Evolutionary conservation across 305 asterid genomes (phyloP).

Genomic region (Fraxinus baroniana): DNA sequence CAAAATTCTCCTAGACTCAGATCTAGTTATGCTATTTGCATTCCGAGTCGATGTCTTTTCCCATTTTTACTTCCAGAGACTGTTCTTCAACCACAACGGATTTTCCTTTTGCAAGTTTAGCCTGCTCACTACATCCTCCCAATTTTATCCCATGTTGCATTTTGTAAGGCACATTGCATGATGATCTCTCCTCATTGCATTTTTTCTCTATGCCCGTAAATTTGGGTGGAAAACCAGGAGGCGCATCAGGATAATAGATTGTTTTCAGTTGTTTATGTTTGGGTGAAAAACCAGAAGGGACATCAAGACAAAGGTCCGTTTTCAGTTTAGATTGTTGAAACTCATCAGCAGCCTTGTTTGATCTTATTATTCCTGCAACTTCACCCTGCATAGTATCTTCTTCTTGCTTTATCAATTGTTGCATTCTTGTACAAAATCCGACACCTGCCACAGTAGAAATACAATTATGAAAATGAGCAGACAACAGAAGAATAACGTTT

Average conservation of each 20-base stretch:
- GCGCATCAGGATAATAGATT: neutral
- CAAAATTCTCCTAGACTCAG: neutral
- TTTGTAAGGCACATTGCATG: too few relatives aligned
- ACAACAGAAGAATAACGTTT: neutral
- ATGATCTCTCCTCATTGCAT: too few relatives aligned
- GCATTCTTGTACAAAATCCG: neutral
- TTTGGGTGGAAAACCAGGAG: conserved; percentile 7
- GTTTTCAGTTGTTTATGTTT: neutral
- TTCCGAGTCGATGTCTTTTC: neutral
- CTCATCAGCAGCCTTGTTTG: neutral
- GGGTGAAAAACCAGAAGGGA: conserved; percentile 32
- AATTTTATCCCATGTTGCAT: neutral
- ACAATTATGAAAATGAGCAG: neutral
- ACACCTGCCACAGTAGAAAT: neutral
- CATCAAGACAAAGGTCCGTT: conserved; percentile 6
- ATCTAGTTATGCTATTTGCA: neutral
- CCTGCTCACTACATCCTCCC: neutral
- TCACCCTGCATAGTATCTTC: neutral
- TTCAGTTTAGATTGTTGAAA: neutral
- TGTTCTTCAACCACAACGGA: neutral
- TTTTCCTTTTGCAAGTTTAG: neutral
- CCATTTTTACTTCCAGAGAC: neutral
- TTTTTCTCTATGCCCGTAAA: neutral
- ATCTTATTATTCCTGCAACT: neutral
- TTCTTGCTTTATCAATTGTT: neutral